A percentile compares a stretch with the other conserved stretches of the same genome.
Conservation (phyloP, 1,284 basidiomycete species). For the Athelia psychrophila region DNA sequence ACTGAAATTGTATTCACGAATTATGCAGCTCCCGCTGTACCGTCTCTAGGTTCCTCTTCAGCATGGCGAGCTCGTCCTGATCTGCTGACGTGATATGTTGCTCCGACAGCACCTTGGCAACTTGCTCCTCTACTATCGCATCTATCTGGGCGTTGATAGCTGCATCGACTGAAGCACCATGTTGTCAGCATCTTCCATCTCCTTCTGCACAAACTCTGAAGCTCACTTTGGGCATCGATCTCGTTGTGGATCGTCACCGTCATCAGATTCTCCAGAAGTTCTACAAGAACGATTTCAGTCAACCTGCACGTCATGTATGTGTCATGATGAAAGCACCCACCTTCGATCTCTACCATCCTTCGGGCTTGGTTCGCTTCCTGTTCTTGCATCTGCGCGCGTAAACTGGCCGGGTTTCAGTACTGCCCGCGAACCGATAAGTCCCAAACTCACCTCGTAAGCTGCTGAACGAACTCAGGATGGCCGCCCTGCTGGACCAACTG, state of each 20-base stretch:
- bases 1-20: constrained; percentile 37
- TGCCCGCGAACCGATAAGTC: constrained; percentile 3
- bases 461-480: constrained; percentile 23
- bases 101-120: constrained; percentile 37
- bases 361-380: constrained; percentile 41
- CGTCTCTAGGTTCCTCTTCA: constrained; percentile 44
- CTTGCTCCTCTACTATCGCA: constrained; percentile 41
- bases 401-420: constrained; percentile 24
- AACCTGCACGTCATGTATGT: neutral
- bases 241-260: constrained; percentile 40
- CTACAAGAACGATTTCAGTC: constrained; percentile 21
- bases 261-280: constrained; percentile 43
- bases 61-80: constrained; percentile 43
- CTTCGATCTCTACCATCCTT: constrained; percentile 45
- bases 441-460: constrained; percentile 18
- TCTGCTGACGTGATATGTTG: constrained; percentile 41
- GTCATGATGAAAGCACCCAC: constrained; percentile 21
- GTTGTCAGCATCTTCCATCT: neutral
- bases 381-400: constrained; percentile 37
- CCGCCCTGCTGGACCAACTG: constrained; percentile 27
- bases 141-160: constrained; percentile 45
- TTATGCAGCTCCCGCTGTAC: constrained; percentile 51
- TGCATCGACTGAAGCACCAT: constrained; percentile 34
- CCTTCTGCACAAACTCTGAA: neutral
- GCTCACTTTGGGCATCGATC: constrained; percentile 40